phyloP scores from a whole-genome alignment of 164 flowering plant species.

The Cinnamomum chago region DNA sequence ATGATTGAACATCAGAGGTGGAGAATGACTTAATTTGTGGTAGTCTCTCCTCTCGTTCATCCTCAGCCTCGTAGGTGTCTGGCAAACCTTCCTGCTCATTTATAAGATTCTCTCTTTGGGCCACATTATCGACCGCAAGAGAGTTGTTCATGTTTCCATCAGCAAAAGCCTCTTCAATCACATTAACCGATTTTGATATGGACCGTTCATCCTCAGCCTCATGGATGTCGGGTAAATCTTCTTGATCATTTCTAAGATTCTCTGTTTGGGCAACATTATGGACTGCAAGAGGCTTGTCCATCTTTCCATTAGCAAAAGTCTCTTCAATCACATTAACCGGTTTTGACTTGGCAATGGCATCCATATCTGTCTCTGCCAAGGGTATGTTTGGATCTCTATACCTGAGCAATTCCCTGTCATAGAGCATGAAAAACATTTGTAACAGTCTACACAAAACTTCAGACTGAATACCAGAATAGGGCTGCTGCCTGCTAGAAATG shows the following conservation, averaged over 20 bases:
- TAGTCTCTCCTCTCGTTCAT: slow-evolving; percentile 12
- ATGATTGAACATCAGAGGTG: slow-evolving; percentile 23
- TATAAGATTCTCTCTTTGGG: slow-evolving; percentile 15
- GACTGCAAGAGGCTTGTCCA: neutral
- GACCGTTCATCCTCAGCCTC: slow-evolving; percentile 15
- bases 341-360: slow-evolving; percentile 41
- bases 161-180: slow-evolving; percentile 16
- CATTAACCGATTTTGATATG: slow-evolving; percentile 27
- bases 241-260: slow-evolving; percentile 12
- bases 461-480: neutral
- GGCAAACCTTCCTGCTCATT: slow-evolving; percentile 10
- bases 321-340: slow-evolving; percentile 16
- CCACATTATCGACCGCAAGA: slow-evolving; percentile 6
- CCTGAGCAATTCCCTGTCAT: slow-evolving; percentile 62
- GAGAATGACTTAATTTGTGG: slow-evolving; percentile 16
- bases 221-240: slow-evolving; percentile 7
- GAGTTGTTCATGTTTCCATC: slow-evolving; percentile 13
- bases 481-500: neutral
- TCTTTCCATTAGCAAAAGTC: slow-evolving; percentile 19
- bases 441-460: neutral
- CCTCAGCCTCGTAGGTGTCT: slow-evolving; percentile 15
- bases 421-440: neutral
- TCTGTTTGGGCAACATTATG: slow-evolving; percentile 16
- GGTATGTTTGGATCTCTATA: slow-evolving; percentile 59
- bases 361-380: slow-evolving; percentile 82